phyloP scores from a whole-genome alignment of 345 rosid species.

The Geranium rotundifolium region DNA sequence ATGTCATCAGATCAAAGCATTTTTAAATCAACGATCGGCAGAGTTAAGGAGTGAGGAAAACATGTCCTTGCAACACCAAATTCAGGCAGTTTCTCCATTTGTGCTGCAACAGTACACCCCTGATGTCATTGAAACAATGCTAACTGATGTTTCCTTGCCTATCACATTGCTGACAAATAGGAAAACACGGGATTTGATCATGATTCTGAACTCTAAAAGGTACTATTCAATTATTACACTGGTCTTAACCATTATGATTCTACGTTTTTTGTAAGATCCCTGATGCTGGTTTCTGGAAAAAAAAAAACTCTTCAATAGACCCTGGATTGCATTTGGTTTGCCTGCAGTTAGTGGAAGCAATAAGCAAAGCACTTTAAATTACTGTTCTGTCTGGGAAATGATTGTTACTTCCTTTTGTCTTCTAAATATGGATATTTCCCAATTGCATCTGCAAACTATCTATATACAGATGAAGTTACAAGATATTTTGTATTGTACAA shows the following conservation, averaged over 20 bases:
- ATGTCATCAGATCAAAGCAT: constrained; percentile 63
- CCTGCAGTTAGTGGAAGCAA: background rate
- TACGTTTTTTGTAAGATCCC: background rate
- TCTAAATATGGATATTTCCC: constrained; percentile 1
- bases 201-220: constrained; percentile 97
- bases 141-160: constrained; percentile 47
- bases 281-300: background rate
- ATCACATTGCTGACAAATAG: constrained; percentile 70
- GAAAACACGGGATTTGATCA: constrained; percentile 73
- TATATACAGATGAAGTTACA: too few relatives aligned
- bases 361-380: background rate
- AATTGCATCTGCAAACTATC: background rate
- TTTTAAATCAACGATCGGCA: constrained; percentile 59
- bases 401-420: background rate
- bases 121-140: constrained; percentile 65
- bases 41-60: constrained; percentile 73
- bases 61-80: constrained; percentile 79
- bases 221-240: constrained; percentile 13
- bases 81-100: constrained; percentile 83
- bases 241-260: constrained; percentile 1
- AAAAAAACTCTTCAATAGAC: background rate
- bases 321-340: background rate
- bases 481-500: too few relatives aligned
- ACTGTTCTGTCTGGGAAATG: background rate
- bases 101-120: constrained; percentile 80